Base-by-base conservation (phyloP, 2,329 filamentous ascomycete genomes). In the Pyricularia pennisetigena region DNA sequence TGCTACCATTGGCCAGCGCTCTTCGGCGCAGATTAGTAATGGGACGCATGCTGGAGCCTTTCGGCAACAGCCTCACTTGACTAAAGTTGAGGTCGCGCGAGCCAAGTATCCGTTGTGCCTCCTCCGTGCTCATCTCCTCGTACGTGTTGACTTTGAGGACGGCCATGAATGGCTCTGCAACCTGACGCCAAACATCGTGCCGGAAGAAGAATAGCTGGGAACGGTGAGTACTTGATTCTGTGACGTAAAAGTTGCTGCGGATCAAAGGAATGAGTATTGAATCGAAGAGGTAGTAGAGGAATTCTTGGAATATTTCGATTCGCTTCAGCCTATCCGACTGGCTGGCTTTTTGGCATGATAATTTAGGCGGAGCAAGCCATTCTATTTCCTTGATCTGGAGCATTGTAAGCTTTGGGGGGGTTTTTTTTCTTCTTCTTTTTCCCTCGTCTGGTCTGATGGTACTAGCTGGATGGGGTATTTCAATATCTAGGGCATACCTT, bases 211-310 rank as follows among this genome's bases (percentile, higher is more conserved):
- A 97, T 0, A 98, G 80, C 30, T 88, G 87, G 73, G 95, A 93
- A 20, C 90, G 88, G 74, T 97, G 88, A 1, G 83, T 82, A 71
- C 88, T 93, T 0, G 93, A 95, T 76, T 99, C 95, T 0, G 95
- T 99, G 54, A 97, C 91, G 75, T 98, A 94, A 74, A 99, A 99
- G 74, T 95, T 94, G 70, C 87, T 88, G 41, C 92, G 88, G 65
- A 98, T 85, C 8, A 99, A 83, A 10, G 95, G 94, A 73, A 98
- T 91, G 68, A 99, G 75, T 26, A 97, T 83, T 0, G 94, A 97
- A 77, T 99, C 95, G 74, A 99, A 95, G 4, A 97, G 72, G 76
- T 94, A 99, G 79, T 97, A 98, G 7, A 98, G 74, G 69, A 98
- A 88, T 76, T 99, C 95, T 67, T 88, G 79, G 65, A 97, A 86